phyloP scores from a whole-genome alignment of 2,329 filamentous ascomycete genomes.

The Exophiala sideris region DNA sequence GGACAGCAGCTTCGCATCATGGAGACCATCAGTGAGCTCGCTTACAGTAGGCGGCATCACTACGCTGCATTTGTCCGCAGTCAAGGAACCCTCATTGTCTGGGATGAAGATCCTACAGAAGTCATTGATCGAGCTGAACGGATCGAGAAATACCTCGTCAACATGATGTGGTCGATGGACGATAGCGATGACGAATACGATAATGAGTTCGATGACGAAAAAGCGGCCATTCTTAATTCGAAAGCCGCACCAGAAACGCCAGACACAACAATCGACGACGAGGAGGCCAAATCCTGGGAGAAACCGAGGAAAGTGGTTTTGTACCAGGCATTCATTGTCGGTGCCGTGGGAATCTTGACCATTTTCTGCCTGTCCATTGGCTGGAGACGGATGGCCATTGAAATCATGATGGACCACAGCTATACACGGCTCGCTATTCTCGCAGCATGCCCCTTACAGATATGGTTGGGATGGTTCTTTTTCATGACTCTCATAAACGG shows the following conservation, averaged over 20 bases:
- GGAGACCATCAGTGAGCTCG: constrained; percentile 54
- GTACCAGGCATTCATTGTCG: constrained; percentile 9
- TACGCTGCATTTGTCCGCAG: constrained; percentile 60
- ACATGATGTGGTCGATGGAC: constrained; percentile 9
- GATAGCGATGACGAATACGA: background rate
- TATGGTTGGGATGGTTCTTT: constrained; percentile 57
- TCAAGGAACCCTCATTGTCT: constrained; percentile 53
- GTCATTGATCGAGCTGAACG: constrained; percentile 52
- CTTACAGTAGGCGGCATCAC: constrained; percentile 60
- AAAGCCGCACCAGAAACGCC: background rate
- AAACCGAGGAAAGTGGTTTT: constrained; percentile 6
- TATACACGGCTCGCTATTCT: constrained; percentile 56
- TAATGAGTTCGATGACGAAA: background rate
- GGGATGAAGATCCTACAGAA: constrained; percentile 60
- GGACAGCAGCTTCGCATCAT: constrained; percentile 62
- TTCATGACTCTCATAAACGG: constrained; percentile 44
- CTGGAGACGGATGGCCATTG: constrained; percentile 50
- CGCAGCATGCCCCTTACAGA: constrained; percentile 50
- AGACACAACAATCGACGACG: background rate
- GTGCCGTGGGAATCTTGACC: constrained; percentile 1
- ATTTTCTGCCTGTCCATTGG: constrained; percentile 38
- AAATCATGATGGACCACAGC: constrained; percentile 44
- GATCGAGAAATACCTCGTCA: constrained; percentile 43
- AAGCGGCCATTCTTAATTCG: background rate
- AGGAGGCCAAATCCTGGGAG: constrained; percentile 2